Evolutionary conservation across 257 asterid genomes (phyloP).

Genomic region (Dorcoceras hygrometricum): DNA sequence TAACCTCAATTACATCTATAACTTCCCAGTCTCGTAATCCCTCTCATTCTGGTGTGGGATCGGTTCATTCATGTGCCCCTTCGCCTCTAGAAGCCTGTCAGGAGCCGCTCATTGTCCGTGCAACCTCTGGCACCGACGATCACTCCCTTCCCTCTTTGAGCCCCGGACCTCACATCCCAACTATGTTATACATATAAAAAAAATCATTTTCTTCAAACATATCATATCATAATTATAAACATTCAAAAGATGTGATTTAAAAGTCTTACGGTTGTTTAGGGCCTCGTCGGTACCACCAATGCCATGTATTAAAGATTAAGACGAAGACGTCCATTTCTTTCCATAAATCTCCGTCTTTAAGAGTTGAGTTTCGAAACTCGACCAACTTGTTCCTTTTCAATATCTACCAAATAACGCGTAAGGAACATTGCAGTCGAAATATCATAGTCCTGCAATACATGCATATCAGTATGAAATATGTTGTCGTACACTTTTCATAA

Average conservation of each 20-base stretch:
- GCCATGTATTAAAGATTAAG: slow-evolving; percentile 69
- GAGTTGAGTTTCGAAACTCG: slow-evolving; percentile 46
- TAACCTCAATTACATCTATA: too few relatives aligned
- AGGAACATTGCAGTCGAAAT: slow-evolving; percentile 34
- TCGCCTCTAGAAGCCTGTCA: too few relatives aligned
- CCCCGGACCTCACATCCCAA: too few relatives aligned
- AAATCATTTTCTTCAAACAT: neutral
- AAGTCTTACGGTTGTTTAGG: slow-evolving; percentile 53
- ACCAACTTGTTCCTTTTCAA: slow-evolving; percentile 31
- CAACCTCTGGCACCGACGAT: too few relatives aligned
- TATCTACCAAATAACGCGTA: slow-evolving; percentile 53
- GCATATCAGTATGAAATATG: too few relatives aligned
- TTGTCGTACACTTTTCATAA: too few relatives aligned
- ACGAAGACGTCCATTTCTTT: slow-evolving; percentile 45
- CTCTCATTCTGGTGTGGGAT: too few relatives aligned
- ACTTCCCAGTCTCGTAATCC: too few relatives aligned
- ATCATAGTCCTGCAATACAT: slow-evolving; percentile 42
- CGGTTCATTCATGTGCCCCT: too few relatives aligned
- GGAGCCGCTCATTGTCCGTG: too few relatives aligned
- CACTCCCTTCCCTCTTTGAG: too few relatives aligned
- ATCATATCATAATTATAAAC: too few relatives aligned
- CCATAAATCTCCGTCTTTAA: slow-evolving; percentile 47
- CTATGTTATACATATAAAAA: slow-evolving; percentile 20
- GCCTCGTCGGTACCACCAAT: slow-evolving; percentile 64
- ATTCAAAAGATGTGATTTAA: neutral